phyloP scores from a whole-genome alignment of 2,329 filamentous ascomycete genomes.

The Taxawa tesnikishii region DNA sequence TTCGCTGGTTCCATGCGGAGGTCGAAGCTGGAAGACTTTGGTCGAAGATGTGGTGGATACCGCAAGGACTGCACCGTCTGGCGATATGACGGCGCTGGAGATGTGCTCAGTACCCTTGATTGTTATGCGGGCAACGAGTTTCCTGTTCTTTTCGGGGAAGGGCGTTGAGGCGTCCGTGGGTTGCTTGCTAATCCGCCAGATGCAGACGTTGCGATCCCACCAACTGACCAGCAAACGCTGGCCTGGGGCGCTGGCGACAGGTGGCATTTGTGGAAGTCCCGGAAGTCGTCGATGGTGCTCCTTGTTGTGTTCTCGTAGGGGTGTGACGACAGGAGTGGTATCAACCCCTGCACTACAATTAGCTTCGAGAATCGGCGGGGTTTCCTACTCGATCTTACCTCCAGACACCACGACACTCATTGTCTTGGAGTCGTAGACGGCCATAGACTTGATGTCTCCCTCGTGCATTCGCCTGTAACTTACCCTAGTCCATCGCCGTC shows the following conservation, averaged over 20 bases:
- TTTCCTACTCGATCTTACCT: conserved; percentile 57
- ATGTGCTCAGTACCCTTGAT: conserved; percentile 64
- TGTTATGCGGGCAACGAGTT: conserved; percentile 25
- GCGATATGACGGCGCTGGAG: conserved; percentile 59
- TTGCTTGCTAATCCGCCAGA: conserved; percentile 55
- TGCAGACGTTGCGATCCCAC: conserved; percentile 79
- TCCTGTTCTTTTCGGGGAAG: conserved; percentile 26
- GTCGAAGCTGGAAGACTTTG: conserved; percentile 62
- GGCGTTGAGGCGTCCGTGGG: conserved; percentile 10
- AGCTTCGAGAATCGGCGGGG: no score
- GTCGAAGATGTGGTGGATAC: conserved; percentile 62
- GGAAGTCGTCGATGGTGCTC: conserved; percentile 75
- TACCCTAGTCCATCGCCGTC: conserved; percentile 68
- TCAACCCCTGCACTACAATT: conserved; percentile 59
- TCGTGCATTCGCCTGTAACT: conserved; percentile 77
- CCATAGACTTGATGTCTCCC: conserved; percentile 92
- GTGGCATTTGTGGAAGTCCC: conserved; percentile 68
- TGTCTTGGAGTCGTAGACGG: conserved; percentile 70
- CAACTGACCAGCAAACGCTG: conserved; percentile 74
- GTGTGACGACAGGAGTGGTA: conserved; percentile 68
- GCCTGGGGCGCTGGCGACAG: conserved; percentile 58
- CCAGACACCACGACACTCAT: conserved; percentile 85
- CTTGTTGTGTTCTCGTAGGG: conserved; percentile 61
- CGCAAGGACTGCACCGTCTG: conserved; percentile 60
- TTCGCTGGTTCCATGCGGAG: conserved; percentile 16